These are phyloP conservation scores for Ogataea ganodermae DNA, from an alignment of 805 yeast genomes.

Conservation along the genomic window DNA sequence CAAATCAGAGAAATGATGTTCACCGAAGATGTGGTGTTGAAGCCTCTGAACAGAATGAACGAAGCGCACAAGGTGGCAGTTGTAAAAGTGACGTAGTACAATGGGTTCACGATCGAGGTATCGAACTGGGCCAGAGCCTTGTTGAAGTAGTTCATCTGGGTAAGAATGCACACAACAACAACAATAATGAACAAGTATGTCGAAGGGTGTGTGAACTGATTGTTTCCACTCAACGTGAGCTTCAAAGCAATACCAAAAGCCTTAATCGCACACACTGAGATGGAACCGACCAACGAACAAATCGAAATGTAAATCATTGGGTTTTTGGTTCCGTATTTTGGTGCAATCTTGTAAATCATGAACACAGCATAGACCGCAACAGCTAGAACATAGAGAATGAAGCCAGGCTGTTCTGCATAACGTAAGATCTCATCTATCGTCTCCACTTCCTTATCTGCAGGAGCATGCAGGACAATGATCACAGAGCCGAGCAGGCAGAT, in stretches of 20 bases:
- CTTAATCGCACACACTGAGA: conserved; percentile 88
- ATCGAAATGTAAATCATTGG: conserved; percentile 90
- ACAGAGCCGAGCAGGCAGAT: conserved; percentile 86
- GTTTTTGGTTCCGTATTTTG: conserved; percentile 72
- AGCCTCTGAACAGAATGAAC: conserved; percentile 81
- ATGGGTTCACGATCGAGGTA: conserved; percentile 87
- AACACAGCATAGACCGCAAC: conserved; percentile 71
- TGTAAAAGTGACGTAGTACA: conserved; percentile 88
- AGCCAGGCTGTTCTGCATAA: conserved; percentile 79
- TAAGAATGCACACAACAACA: conserved; percentile 77
- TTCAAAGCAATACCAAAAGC: conserved; percentile 92
- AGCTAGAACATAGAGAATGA: conserved; percentile 60
- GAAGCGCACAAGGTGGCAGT: conserved; percentile 86
- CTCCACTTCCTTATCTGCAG: conserved; percentile 85
- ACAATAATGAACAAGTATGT: conserved; percentile 80
- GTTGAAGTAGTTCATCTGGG: conserved; percentile 93
- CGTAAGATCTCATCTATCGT: conserved; percentile 86
- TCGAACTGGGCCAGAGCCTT: conserved; percentile 93
- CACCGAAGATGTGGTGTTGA: conserved; percentile 78
- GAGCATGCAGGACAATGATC: conserved; percentile 87
- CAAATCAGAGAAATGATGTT: conserved; percentile 79
- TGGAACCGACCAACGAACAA: conserved; percentile 88
- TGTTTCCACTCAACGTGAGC: conserved; percentile 79
- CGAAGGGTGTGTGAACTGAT: conserved; percentile 82
- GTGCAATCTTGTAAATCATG: conserved; percentile 84